Evolutionary conservation across 2,329 filamentous ascomycete genomes (phyloP).

Genomic region (Apiospora phragmitis): DNA sequence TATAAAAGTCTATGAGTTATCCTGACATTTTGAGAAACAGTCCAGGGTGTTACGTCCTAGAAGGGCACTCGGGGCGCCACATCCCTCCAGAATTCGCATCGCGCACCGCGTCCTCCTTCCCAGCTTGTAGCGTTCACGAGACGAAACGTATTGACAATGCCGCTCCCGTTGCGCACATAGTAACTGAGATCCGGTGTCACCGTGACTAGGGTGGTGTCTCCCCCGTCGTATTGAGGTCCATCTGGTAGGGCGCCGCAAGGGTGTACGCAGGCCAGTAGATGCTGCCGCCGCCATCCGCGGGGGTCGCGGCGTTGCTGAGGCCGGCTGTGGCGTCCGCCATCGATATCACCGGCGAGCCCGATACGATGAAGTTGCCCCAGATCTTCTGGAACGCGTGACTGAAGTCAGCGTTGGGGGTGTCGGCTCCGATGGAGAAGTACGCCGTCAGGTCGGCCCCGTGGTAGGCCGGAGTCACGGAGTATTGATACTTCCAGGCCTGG

Average conservation of each 20-base stretch:
- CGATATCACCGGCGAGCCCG: slow-evolving; percentile 39
- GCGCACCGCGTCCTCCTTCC: slow-evolving; percentile 27
- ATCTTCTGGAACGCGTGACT: slow-evolving; percentile 41
- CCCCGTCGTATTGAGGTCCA: slow-evolving; percentile 48
- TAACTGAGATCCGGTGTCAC: slow-evolving; percentile 27
- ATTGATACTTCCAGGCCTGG: slow-evolving; percentile 49
- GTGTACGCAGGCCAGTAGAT: slow-evolving; percentile 35
- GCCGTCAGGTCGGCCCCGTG: slow-evolving; percentile 41
- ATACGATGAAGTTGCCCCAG: slow-evolving; percentile 47
- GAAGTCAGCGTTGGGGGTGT: slow-evolving; percentile 24
- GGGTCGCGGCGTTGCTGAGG: slow-evolving; percentile 31
- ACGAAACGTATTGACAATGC: slow-evolving; percentile 28
- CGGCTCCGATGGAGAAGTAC: slow-evolving; percentile 32
- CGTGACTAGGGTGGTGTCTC: slow-evolving; percentile 21
- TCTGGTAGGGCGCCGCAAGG: slow-evolving; percentile 34
- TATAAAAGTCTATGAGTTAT: background rate
- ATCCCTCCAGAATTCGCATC: slow-evolving; percentile 28
- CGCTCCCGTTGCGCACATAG: slow-evolving; percentile 23
- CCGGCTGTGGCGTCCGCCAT: slow-evolving; percentile 29
- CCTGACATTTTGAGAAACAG: background rate
- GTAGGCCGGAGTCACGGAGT: slow-evolving; percentile 40
- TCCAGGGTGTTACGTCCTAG: slow-evolving; percentile 3
- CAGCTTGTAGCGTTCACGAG: slow-evolving; percentile 23
- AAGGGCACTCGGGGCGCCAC: slow-evolving; percentile 25
- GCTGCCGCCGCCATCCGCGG: slow-evolving; percentile 23